Conservation (phyloP, 306 rosid genomes). For the Lotus japonicus region DNA sequence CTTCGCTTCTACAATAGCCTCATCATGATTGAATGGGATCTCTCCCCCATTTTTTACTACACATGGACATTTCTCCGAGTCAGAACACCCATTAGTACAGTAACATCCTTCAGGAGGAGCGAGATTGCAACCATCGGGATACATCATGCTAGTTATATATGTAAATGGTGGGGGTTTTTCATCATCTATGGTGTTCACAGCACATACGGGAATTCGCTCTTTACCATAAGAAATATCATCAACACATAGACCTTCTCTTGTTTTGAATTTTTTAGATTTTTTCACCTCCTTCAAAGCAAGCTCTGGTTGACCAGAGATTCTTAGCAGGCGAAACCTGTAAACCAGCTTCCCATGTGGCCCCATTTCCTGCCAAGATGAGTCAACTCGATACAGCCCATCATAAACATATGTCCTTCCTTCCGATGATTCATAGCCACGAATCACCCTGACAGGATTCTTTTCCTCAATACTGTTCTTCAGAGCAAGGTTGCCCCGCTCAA, state of each 20-base stretch:
- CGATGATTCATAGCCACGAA: conserved; percentile 63
- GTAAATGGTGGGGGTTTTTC: conserved; percentile 70
- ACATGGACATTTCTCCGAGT: conserved; percentile 60
- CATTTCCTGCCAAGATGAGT: conserved; percentile 62
- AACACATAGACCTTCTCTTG: conserved; percentile 62
- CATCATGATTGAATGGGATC: conserved; percentile 73
- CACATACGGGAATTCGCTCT: conserved; percentile 68
- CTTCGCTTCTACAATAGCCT: conserved; percentile 82
- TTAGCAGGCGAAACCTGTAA: conserved; percentile 61
- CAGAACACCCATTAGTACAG: conserved; percentile 73
- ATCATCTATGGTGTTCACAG: conserved; percentile 71
- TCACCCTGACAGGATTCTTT: conserved; percentile 78
- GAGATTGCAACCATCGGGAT: conserved; percentile 50
- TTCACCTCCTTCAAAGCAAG: conserved; percentile 80
- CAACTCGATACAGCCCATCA: conserved; percentile 79
- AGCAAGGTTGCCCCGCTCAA: conserved; percentile 89
- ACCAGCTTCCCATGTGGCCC: conserved; percentile 83
- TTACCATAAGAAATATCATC: conserved; percentile 76
- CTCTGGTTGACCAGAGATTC: conserved; percentile 74
- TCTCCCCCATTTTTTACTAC: conserved; percentile 75
- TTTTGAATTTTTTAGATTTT: conserved; percentile 62
- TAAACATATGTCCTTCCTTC: conserved; percentile 72
- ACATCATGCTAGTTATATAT: conserved; percentile 67
- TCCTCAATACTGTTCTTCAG: conserved; percentile 66
- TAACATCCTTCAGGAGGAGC: conserved; percentile 52